Conservation (phyloP, 2,329 filamentous ascomycete species). For the Conoideocrella luteorostrata region DNA sequence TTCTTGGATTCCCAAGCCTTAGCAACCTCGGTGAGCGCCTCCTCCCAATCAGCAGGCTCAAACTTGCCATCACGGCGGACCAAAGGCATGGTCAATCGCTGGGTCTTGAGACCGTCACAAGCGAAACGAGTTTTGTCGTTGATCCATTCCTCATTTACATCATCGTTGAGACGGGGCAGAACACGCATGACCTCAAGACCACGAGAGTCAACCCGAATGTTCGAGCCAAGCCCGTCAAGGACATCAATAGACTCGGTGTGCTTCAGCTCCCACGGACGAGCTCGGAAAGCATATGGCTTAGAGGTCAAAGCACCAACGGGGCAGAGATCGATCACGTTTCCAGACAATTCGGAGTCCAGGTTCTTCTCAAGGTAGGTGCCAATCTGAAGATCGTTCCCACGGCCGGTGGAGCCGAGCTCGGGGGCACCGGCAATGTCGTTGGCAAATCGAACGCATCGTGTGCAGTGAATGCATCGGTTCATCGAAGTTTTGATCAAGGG, state of each 20-base stretch:
- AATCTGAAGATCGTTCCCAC: constrained; percentile 96
- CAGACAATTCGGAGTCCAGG: constrained; percentile 89
- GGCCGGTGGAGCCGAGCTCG: constrained; percentile 87
- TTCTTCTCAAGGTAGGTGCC: constrained; percentile 95
- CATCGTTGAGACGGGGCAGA: constrained; percentile 87
- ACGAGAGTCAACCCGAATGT: constrained; percentile 87
- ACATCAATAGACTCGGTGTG: constrained; percentile 96
- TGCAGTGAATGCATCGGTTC: constrained; percentile 99
- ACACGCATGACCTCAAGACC: constrained; percentile 96
- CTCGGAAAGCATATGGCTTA: constrained; percentile 96
- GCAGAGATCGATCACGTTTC: constrained; percentile 96
- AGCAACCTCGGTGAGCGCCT: constrained; percentile 82
- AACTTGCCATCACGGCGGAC: constrained; percentile 87
- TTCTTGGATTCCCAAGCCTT: constrained; percentile 72
- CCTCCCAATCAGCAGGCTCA: constrained; percentile 89
- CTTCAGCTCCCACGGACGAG: constrained; percentile 94
- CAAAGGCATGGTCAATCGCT: constrained; percentile 87
- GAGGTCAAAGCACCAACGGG: constrained; percentile 94
- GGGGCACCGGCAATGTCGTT: constrained; percentile 96
- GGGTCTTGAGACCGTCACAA: constrained; percentile 92
- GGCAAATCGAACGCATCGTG: constrained; percentile 92
- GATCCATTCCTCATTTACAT: constrained; percentile 99
- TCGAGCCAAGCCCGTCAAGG: constrained; percentile 84
- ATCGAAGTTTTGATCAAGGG: constrained; percentile 98
- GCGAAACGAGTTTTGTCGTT: constrained; percentile 97